A percentile compares a stretch with the other conserved stretches of the same genome.
Evolutionary conservation across 352 stramenopile genomes (phyloP).

Genomic region (Phytopythium chamaehyphon): DNA sequence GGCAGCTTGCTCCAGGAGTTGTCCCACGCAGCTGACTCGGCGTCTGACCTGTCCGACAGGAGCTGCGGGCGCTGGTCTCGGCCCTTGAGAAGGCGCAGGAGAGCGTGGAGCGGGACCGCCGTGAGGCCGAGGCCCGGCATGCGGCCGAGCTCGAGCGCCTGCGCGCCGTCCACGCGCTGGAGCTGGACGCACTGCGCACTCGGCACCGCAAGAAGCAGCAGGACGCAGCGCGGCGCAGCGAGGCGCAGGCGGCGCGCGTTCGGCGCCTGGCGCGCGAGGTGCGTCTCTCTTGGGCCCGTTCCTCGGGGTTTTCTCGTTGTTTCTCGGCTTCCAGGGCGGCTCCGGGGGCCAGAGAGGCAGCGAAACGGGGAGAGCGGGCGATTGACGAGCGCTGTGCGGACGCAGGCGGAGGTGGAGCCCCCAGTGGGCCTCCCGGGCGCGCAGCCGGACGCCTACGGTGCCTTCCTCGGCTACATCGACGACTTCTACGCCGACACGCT

Average conservation of each 20-base stretch:
- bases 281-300: too few species aligned
- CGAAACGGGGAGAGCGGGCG: background rate
- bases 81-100: conserved; percentile 42
- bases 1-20: background rate
- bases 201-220: conserved; percentile 52
- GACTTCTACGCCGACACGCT: conserved; percentile 55
- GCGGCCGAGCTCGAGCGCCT: conserved; percentile 41
- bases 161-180: conserved; percentile 37
- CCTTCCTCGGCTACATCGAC: conserved; percentile 70
- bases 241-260: conserved; percentile 29
- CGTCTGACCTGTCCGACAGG: conserved; percentile 10
- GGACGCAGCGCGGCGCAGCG: conserved; percentile 39
- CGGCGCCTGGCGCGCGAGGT: conserved; percentile 11
- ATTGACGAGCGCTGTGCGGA: background rate
- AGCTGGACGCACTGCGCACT: conserved; percentile 40
- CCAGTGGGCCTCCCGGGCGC: conserved; percentile 21
- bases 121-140: conserved; percentile 33
- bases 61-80: conserved; percentile 35
- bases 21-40: background rate
- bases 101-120: conserved; percentile 18
- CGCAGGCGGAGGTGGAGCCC: conserved; percentile 5
- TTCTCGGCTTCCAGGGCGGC: too few species aligned
- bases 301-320: too few species aligned
- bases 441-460: conserved; percentile 31
- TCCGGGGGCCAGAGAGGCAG: background rate